A percentile compares a stretch with the other conserved stretches of the same genome.
Evolutionary conservation across 2,329 filamentous ascomycete species (phyloP).

Genomic region (Colletotrichum sidae): DNA sequence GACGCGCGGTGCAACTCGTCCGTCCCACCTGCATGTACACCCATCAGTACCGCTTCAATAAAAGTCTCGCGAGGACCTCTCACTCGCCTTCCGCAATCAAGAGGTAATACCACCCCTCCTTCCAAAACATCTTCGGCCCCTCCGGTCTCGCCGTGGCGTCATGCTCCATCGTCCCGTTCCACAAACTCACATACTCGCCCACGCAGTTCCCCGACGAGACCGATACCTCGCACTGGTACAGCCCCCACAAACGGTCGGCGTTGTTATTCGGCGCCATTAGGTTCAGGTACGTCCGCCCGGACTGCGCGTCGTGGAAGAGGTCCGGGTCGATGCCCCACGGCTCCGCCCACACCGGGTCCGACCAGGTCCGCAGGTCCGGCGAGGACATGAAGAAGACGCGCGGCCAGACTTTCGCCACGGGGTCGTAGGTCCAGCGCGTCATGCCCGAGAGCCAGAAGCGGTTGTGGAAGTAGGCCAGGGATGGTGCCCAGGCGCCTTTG

Average conservation of each 20-base stretch:
- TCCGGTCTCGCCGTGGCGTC: constrained; percentile 36
- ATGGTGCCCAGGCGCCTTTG: constrained; percentile 26
- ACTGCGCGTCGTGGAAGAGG: constrained; percentile 35
- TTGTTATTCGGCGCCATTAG: constrained; percentile 40
- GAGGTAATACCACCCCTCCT: constrained; percentile 19
- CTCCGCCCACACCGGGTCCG: constrained; percentile 27
- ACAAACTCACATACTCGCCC: constrained; percentile 37
- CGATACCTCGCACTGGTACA: constrained; percentile 39
- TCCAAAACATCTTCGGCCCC: constrained; percentile 32
- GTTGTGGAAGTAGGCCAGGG: constrained; percentile 12
- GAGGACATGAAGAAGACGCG: constrained; percentile 41
- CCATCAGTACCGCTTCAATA: not conserved
- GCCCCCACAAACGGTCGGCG: constrained; percentile 39
- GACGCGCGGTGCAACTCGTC: constrained; percentile 49
- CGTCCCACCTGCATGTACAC: constrained; percentile 51
- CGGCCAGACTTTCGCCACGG: constrained; percentile 51
- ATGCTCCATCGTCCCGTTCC: constrained; percentile 40
- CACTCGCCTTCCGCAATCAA: constrained; percentile 23
- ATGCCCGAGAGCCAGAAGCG: constrained; percentile 41
- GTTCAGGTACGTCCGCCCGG: constrained; percentile 38
- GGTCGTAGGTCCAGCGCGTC: constrained; percentile 48
- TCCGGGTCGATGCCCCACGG: constrained; percentile 34
- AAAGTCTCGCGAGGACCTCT: not conserved
- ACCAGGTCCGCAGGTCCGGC: constrained; percentile 33
- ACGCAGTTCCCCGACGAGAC: constrained; percentile 35